Evolutionary conservation across 2,329 filamentous ascomycete species (phyloP), one percentile per base, ranked within the genome.

Genomic region (Cercospora berteroae): DNA sequence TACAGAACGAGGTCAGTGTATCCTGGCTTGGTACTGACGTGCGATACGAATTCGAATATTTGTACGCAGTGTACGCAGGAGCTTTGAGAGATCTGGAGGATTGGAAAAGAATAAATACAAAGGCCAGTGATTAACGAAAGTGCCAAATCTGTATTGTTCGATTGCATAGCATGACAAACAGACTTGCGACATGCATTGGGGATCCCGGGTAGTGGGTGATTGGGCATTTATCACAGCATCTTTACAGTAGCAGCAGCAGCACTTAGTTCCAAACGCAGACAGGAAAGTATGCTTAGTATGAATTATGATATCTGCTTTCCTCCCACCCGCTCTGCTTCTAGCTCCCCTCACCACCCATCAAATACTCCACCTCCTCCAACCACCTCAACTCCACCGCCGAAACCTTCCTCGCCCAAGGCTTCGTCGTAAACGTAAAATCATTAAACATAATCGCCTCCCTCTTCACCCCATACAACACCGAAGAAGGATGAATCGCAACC

Each of bases 371-470:
- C 67, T 88, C 85, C 23, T 82, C 84, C 25, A 89, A 80, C 88
- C 88, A 89, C 69, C 85, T 82, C 80, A 88, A 80, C 78, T 88
- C 84, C 62, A 89, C 84, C 0, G 84, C 86, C 76, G 86, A 88
- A 7, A 89, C 87, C 3, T 85, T 84, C 59, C 86, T 81, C 13
- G 86, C 88, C 79, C 88, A 90, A 63, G 85, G 86, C 71, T 85
- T 85, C 52, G 84, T 88, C 20, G 88, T 90, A 73, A 87, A 90
- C 2, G 89, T 86, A 76, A 87, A 89, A 75, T 89, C 87, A 67
- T 86, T 87, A 73, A 88, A 90, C 75, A 89, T 81, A 63, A 90
- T 87, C 2, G 85, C 87, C 77, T 88, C 87, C 5, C 87, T 81
- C 70, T 86, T 86, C 73, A 56, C 55, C 20, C 86, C 85, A 73